Conservation (phyloP, 352 stramenopile species). For the Pythium periplocum region DNA sequence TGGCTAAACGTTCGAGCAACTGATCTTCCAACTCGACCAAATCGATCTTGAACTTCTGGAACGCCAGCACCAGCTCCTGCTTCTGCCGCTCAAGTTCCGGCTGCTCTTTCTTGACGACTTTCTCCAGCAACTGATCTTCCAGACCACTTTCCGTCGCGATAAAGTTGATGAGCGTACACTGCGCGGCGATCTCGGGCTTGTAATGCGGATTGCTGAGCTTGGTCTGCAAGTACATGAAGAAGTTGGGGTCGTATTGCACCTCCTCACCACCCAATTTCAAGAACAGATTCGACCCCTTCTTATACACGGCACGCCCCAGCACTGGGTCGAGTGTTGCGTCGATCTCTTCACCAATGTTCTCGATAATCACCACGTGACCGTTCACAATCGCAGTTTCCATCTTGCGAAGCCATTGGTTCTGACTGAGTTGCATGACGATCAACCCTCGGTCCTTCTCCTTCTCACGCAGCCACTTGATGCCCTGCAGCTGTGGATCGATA, state of each 20-base stretch:
- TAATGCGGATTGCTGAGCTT: constrained; percentile 98
- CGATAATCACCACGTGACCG: constrained; percentile 94
- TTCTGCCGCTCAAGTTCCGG: constrained; percentile 93
- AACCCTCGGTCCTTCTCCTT: constrained; percentile 93
- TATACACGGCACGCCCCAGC: constrained; percentile 94
- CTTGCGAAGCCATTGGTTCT: constrained; percentile 96
- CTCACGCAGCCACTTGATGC: constrained; percentile 97
- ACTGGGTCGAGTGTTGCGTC: constrained; percentile 96
- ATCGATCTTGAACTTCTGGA: constrained; percentile 96
- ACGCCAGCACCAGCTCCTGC: constrained; percentile 88
- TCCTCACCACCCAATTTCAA: constrained; percentile 94
- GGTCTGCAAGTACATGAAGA: constrained; percentile 97
- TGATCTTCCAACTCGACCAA: constrained; percentile 96
- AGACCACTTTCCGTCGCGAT: constrained; percentile 95
- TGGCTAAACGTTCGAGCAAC: constrained; percentile 92
- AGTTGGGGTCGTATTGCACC: constrained; percentile 95
- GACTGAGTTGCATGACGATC: constrained; percentile 92
- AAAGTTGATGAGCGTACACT: constrained; percentile 98
- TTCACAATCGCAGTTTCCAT: constrained; percentile 94
- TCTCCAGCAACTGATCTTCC: constrained; percentile 95
- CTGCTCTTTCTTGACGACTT: constrained; percentile 94
- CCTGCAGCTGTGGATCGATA: constrained; percentile 97
- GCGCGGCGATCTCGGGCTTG: constrained; percentile 96
- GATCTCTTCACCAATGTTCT: constrained; percentile 97
- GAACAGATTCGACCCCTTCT: constrained; percentile 93